Evolutionary conservation across 352 stramenopile genomes (phyloP).

Genomic region (Elongisporangium undulatum): DNA sequence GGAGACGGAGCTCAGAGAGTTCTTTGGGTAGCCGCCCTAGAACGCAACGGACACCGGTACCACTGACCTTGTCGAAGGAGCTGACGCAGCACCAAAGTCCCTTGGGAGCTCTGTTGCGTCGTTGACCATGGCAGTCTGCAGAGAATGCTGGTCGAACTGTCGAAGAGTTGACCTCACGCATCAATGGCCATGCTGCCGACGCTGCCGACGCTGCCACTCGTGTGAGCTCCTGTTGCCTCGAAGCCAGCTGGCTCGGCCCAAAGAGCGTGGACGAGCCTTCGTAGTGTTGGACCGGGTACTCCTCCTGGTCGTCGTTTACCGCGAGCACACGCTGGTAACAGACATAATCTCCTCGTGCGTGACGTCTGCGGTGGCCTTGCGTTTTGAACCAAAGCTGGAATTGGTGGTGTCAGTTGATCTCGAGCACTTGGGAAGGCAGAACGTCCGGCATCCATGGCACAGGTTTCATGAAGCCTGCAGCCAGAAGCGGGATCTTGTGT

Average conservation of each 20-base stretch:
- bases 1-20: slow-evolving; percentile 21
- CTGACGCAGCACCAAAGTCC: slow-evolving; percentile 20
- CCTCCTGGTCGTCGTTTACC: slow-evolving; percentile 60
- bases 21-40: slow-evolving; percentile 40
- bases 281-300: slow-evolving; percentile 66
- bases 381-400: slow-evolving; percentile 26
- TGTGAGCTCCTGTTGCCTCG: slow-evolving; percentile 44
- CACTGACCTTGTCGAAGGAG: slow-evolving; percentile 20
- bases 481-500: slow-evolving; percentile 38
- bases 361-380: slow-evolving; percentile 20
- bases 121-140: slow-evolving; percentile 32
- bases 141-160: slow-evolving; percentile 25
- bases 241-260: slow-evolving; percentile 53
- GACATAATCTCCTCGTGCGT: slow-evolving; percentile 41
- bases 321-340: slow-evolving; percentile 52
- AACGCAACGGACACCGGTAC: slow-evolving; percentile 35
- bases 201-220: slow-evolving; percentile 22
- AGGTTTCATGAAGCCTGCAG: slow-evolving; percentile 31
- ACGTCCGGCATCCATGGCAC: slow-evolving; percentile 37
- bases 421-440: slow-evolving; percentile 45
- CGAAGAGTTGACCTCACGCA: slow-evolving; percentile 24
- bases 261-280: slow-evolving; percentile 72
- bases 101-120: slow-evolving; percentile 17
- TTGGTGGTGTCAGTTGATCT: slow-evolving; percentile 56
- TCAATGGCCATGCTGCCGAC: slow-evolving; percentile 16